Evolutionary conservation across 2,329 filamentous ascomycete genomes (phyloP), one percentile per base, ranked within the genome.

Genomic region (Akanthomyces muscarius): DNA sequence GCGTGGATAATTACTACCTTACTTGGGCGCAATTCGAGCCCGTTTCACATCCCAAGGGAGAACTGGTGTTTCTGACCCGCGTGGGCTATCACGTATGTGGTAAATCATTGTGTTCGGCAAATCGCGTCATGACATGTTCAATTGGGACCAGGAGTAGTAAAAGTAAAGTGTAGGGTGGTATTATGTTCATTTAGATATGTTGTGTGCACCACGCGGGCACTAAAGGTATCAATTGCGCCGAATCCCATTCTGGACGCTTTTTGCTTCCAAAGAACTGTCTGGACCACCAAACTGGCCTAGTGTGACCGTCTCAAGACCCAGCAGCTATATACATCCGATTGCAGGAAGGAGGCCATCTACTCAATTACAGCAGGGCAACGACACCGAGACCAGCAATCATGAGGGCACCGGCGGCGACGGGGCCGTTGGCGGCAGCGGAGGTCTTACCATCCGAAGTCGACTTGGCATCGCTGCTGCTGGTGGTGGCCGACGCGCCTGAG

Each of bases 401-500:
- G 14, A 61, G 59, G 13, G 50, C 59, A 8, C 50, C 42, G 28
- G 30, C 25, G 8, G 48, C 41, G 8, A 41, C 41, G 23, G 59
- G 50, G 16, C 59, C 59, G 41, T 54, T 54, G 50, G 18, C 58
- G 11, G 23, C 57, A 28, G 59, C 41, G 0, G 25, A 41, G 30
- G 14, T 42, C 54, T 33, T 23, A 18, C 33, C 28, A 83, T 68
- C 63, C 81, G 77, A 30, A 0, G 33, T 25, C 5, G n/a, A 18
- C 38, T 28, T n/a, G 41, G 18, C 41, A 10, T 6, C 21, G 6
- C 5, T 23, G 23, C 14, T 18, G 41, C 36, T 11, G 5, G 53
- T 18, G n/a, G 48, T 64, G 75, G 77, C 62, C 83, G 69, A 63
- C 81, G 78, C 62, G 79, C 74, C 30, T 5, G 16, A 23, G 33